Evolutionary conservation across 2,329 filamentous ascomycete species (phyloP).

Genomic region (Apiospora aurea): DNA sequence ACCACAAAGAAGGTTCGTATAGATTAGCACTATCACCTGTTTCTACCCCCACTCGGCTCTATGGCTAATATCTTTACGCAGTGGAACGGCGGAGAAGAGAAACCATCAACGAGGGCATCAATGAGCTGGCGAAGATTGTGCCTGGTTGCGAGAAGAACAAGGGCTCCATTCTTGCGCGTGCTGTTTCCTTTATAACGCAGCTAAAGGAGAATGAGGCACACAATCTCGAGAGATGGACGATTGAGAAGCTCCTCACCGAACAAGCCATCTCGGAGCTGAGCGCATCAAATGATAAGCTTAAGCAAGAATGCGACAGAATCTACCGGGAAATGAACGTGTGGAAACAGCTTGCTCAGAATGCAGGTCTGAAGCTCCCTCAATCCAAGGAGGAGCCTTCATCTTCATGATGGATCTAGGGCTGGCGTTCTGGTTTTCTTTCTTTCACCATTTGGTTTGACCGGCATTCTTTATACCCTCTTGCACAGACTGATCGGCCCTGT

Average conservation of each 20-base stretch:
- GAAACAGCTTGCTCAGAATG: slow-evolving; percentile 72
- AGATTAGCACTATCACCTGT: not conserved
- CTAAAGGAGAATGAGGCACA: slow-evolving; percentile 93
- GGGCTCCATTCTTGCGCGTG: slow-evolving; percentile 91
- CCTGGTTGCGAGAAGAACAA: slow-evolving; percentile 99
- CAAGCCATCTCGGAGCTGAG: slow-evolving; percentile 90
- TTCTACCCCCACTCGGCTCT: not conserved
- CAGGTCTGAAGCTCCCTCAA: slow-evolving; percentile 58
- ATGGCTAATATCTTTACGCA: slow-evolving; percentile 46
- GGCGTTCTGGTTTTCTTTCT: slow-evolving; percentile 1
- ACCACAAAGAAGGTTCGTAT: slow-evolving; percentile 94
- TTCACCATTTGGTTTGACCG: slow-evolving; percentile 19
- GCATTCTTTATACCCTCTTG: slow-evolving; percentile 17
- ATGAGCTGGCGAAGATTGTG: slow-evolving; percentile 96
- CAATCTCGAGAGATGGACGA: slow-evolving; percentile 93
- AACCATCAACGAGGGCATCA: slow-evolving; percentile 99
- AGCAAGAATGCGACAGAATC: slow-evolving; percentile 78
- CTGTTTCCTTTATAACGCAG: slow-evolving; percentile 92
- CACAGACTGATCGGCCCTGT: slow-evolving; percentile 18
- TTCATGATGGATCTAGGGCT: slow-evolving; percentile 21
- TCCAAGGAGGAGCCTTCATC: slow-evolving; percentile 47
- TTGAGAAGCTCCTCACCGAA: slow-evolving; percentile 89
- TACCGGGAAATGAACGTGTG: slow-evolving; percentile 81
- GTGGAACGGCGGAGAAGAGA: slow-evolving; percentile 96
- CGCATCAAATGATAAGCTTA: slow-evolving; percentile 85